Evolutionary conservation across 306 rosid genomes (phyloP).

Genomic region (Citrullus colocynthis): DNA sequence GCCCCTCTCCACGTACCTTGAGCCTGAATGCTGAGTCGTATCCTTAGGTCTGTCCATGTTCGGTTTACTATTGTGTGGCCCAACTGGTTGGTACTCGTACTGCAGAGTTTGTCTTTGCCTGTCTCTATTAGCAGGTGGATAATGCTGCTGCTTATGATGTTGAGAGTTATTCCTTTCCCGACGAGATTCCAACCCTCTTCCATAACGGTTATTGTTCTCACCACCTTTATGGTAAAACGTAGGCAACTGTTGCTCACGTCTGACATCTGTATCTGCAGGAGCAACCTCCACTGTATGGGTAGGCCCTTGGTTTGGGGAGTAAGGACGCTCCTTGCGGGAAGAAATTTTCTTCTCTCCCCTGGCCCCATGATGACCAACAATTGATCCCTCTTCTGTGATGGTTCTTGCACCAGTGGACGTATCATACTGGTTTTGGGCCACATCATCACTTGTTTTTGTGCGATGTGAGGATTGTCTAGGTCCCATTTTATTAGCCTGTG

Average conservation of each 20-base stretch:
- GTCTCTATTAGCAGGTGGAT: conserved; percentile 41
- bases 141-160: conserved; percentile 40
- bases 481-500: not conserved
- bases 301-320: conserved; percentile 32
- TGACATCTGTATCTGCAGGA: conserved; percentile 29
- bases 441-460: conserved; percentile 17
- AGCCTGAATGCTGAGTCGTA: conserved; percentile 26
- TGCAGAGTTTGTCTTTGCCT: conserved; percentile 53
- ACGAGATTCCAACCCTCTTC: conserved; percentile 51
- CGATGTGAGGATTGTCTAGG: not conserved
- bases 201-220: conserved; percentile 42
- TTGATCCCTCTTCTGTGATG: conserved; percentile 30
- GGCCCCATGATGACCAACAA: conserved; percentile 26
- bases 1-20: conserved; percentile 60
- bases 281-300: conserved; percentile 26
- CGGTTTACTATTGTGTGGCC: conserved; percentile 32
- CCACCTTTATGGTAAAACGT: conserved; percentile 50
- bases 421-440: conserved; percentile 25
- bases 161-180: conserved; percentile 49
- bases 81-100: conserved; percentile 77
- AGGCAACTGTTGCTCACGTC: conserved; percentile 43
- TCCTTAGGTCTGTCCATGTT: conserved; percentile 47
- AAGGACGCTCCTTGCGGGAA: conserved; percentile 39
- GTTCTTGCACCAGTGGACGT: conserved; percentile 26
- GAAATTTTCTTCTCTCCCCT: conserved; percentile 45